A percentile compares a stretch with the other conserved stretches of the same genome.
Evolutionary conservation across 1,139 yeast genomes (phyloP).

Genomic region (Blastobotrys persicus): DNA sequence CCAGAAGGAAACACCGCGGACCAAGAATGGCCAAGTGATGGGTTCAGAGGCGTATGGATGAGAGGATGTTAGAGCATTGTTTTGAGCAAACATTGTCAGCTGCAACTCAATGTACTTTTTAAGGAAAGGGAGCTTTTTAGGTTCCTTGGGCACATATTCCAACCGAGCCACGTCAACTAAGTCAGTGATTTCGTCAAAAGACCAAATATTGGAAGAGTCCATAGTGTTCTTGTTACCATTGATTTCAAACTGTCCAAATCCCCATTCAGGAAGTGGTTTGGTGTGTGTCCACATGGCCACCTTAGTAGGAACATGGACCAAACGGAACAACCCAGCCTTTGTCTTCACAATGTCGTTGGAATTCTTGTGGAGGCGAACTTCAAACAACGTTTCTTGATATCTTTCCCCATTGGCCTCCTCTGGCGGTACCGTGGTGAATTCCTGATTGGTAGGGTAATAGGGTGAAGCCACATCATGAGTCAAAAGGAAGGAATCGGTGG

Average conservation of each 20-base stretch:
- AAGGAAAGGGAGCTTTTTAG: slow-evolving; percentile 68
- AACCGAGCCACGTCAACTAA: slow-evolving; percentile 60
- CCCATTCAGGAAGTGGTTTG: slow-evolving; percentile 94
- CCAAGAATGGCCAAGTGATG: slow-evolving; percentile 86
- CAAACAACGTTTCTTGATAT: slow-evolving; percentile 76
- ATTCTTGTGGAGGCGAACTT: slow-evolving; percentile 60
- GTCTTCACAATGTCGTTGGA: slow-evolving; percentile 60
- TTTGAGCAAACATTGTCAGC: slow-evolving; percentile 84
- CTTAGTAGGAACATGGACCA: slow-evolving; percentile 79
- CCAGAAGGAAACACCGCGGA: slow-evolving; percentile 96
- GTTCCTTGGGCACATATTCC: slow-evolving; percentile 48
- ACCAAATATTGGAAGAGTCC: slow-evolving; percentile 72
- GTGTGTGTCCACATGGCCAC: slow-evolving; percentile 96
- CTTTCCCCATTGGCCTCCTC: slow-evolving; percentile 58
- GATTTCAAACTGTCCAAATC: slow-evolving; percentile 83
- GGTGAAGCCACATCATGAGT: slow-evolving; percentile 99
- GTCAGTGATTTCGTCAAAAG: slow-evolving; percentile 66
- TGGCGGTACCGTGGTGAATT: slow-evolving; percentile 68
- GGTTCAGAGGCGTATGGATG: slow-evolving; percentile 98
- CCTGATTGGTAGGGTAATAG: slow-evolving; percentile 82
- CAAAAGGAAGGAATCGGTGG: slow-evolving; percentile 71
- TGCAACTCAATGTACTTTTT: slow-evolving; percentile 90
- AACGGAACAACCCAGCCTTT: slow-evolving; percentile 62
- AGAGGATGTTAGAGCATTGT: slow-evolving; percentile 77
- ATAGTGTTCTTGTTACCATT: slow-evolving; percentile 84